A percentile compares a stretch with the other conserved stretches of the same genome.
Evolutionary conservation across 73 alveolate species (phyloP).

Genomic region (Paramecium caudatum): DNA sequence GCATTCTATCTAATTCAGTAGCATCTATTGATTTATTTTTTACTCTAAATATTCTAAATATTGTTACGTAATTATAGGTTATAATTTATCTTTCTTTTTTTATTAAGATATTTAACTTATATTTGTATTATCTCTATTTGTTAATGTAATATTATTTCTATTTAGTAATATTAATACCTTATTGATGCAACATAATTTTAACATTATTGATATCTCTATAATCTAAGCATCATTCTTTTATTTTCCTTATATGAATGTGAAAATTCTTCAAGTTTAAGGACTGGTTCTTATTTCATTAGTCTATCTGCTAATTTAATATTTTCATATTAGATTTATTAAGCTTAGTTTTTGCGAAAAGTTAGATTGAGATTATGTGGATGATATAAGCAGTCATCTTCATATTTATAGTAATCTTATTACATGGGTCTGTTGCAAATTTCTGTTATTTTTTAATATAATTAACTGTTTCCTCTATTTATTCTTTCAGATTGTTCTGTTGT

Average conservation of each 20-base stretch:
- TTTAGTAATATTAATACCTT: neutral
- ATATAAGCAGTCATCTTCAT: conserved; percentile 45
- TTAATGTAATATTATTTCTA: conserved; percentile 1
- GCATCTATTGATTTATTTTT: neutral
- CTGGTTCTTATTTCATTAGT: conserved; percentile 64
- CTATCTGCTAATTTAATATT: conserved; percentile 37
- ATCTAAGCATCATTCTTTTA: neutral
- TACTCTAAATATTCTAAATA: neutral
- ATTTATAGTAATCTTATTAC: conserved; percentile 42
- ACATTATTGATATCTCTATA: neutral
- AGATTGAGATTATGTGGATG: conserved; percentile 54
- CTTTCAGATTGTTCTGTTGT: neutral
- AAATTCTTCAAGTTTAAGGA: conserved; percentile 37
- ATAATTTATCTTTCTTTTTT: neutral
- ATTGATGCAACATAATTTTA: neutral
- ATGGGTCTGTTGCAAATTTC: conserved; percentile 54
- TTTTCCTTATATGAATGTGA: conserved; percentile 10
- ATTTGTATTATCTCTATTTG: neutral
- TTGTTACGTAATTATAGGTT: neutral
- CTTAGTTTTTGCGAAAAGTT: conserved; percentile 31
- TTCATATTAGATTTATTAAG: conserved; percentile 29
- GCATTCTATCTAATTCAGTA: neutral
- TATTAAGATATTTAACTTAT: neutral
- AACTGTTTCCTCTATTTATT: neutral
- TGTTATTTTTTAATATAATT: conserved; percentile 21